Base-by-base conservation (phyloP, 2,329 filamentous ascomycete genomes). In the Coniochaeta ligniaria region DNA sequence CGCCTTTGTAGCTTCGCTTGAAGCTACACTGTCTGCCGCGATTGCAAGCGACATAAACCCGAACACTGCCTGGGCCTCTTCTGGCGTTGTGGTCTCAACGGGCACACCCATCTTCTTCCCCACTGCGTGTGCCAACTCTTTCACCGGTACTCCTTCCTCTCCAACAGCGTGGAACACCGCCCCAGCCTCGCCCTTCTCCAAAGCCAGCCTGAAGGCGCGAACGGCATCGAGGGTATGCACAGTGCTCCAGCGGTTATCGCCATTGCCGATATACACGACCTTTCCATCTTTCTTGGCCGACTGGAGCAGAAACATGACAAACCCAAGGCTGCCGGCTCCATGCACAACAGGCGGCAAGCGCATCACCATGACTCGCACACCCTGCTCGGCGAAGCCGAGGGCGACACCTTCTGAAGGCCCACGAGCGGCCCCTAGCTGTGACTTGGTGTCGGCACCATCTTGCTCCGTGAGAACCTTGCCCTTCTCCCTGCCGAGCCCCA, bases 281-380 rank as follows among this genome's bases (percentile, higher is more conserved):
- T 66, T 65, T 8, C 73, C 72, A 3, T 65, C 69, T 43, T 69
- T 60, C 3, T 64, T 62, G 1, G 74, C 74, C 6, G 68, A 45
- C 6, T 58, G 50, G 6, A 70, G 64, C 4, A 76, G 59, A 38
- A 58, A 57, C 2, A 65, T 57, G 16, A 71, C 63, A 57, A 78
- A 75, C 0, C 69, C 70, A 2, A 63, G 62, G 55, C 71, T 67
- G 16, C 69, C 72, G 7, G 67, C 60, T 4, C 73, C 77, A 59
- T 79, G 76, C 0, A 71, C 71, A 6, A 70, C 72, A 3, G 75
- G 74, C 1, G 76, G 63, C 0, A 79, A 69, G 0, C 77, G 72
- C 16, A 79, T 63, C 1, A 73, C 68, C n/a, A 63, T 65, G 0
- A 69, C 67, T 0, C 72, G 70, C 1, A 79, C 66, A 0, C 71